These are phyloP conservation scores for Talaromyces sp. DNA, from an alignment of 2,329 filamentous ascomycete genomes.

Conservation along the genomic window DNA sequence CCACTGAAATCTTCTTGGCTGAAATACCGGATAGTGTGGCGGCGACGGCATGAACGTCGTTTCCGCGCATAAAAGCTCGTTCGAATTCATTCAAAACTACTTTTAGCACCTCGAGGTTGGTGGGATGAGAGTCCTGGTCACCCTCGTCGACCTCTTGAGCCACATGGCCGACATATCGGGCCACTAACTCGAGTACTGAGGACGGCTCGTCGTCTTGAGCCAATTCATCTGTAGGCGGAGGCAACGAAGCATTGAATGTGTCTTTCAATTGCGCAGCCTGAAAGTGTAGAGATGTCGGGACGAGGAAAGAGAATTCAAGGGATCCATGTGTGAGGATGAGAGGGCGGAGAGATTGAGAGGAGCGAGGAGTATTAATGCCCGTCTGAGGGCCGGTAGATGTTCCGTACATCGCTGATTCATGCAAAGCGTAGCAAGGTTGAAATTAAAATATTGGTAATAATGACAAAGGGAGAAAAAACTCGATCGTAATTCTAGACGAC, in stretches of 20 bases:
- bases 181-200: constrained; percentile 86
- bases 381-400: constrained; percentile 79
- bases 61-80: constrained; percentile 87
- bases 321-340: constrained; percentile 88
- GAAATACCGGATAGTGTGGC: constrained; percentile 84
- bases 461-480: neutral
- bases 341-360: constrained; percentile 85
- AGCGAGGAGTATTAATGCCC: constrained; percentile 94
- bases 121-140: constrained; percentile 83
- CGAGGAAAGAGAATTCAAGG: constrained; percentile 92
- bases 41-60: constrained; percentile 90
- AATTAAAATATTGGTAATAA: neutral
- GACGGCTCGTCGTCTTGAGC: constrained; percentile 99
- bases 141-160: constrained; percentile 86
- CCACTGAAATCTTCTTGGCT: constrained; percentile 85
- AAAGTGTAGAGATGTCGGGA: constrained; percentile 93
- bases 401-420: constrained; percentile 67
- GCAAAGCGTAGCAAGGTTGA: neutral
- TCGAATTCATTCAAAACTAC: constrained; percentile 94
- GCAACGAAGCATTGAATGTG: constrained; percentile 78
- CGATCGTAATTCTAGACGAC: neutral
- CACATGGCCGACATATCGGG: constrained; percentile 87
- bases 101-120: constrained; percentile 89
- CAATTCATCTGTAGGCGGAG: constrained; percentile 90
- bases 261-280: constrained; percentile 94